Evolutionary conservation across 345 rosid genomes (phyloP).

Genomic region (Melastoma malabathricum): DNA sequence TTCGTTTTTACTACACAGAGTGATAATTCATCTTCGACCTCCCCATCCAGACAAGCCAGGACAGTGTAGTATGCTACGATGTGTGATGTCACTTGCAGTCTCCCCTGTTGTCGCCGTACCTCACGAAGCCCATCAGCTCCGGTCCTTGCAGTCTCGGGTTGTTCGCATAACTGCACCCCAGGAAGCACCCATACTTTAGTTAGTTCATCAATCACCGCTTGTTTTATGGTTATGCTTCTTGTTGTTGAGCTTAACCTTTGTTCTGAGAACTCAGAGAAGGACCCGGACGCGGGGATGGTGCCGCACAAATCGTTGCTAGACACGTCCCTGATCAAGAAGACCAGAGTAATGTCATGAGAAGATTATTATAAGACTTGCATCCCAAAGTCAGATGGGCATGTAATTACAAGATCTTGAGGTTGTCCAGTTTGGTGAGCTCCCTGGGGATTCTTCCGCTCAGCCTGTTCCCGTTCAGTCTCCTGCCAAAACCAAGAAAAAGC

Average conservation of each 20-base stretch:
- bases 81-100: slow-evolving; percentile 24
- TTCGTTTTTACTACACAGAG: no score
- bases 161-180: slow-evolving; percentile 30
- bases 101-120: slow-evolving; percentile 40
- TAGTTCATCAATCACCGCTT: neutral
- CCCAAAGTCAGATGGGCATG: neutral
- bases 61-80: no score
- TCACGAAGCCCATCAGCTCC: slow-evolving; percentile 65
- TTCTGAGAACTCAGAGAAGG: slow-evolving; percentile 50
- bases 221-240: neutral
- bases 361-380: neutral
- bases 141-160: slow-evolving; percentile 63
- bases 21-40: no score
- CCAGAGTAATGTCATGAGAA: neutral
- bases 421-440: slow-evolving; percentile 39
- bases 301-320: slow-evolving; percentile 62
- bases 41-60: no score
- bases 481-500: slow-evolving; percentile 7
- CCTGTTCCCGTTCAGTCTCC: slow-evolving; percentile 53
- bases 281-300: slow-evolving; percentile 50
- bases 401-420: slow-evolving; percentile 54
- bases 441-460: slow-evolving; percentile 58
- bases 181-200: neutral
- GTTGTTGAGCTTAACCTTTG: slow-evolving; percentile 33
- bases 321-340: slow-evolving; percentile 31